phyloP scores from a whole-genome alignment of 176 grass and related monocot species.

The Oropetium thomaeum region DNA sequence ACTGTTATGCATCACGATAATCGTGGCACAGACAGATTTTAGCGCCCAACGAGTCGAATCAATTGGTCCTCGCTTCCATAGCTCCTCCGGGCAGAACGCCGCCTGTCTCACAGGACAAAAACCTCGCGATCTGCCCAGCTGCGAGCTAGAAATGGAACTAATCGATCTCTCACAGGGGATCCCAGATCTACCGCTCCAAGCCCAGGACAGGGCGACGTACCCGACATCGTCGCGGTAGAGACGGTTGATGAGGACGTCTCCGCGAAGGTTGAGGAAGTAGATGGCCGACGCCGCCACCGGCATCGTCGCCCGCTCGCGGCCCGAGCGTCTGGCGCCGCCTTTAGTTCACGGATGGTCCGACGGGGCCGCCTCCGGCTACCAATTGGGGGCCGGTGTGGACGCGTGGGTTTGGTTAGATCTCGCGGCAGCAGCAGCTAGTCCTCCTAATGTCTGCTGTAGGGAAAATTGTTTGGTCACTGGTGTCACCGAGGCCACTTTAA shows the following conservation, averaged over 20 bases:
- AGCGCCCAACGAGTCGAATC: constrained; percentile 8
- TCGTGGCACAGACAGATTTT: neutral
- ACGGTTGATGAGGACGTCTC: constrained; percentile 96
- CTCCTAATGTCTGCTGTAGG: too few species aligned
- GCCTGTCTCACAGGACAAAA: neutral
- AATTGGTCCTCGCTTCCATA: neutral
- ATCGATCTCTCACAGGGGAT: neutral
- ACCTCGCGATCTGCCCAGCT: constrained; percentile 27
- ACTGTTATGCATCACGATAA: neutral
- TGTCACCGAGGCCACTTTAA: too few species aligned
- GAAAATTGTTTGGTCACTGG: too few species aligned
- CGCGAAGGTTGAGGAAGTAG: constrained; percentile 91
- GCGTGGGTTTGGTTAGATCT: constrained; percentile 45
- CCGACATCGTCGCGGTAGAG: constrained; percentile 96
- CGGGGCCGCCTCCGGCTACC: neutral
- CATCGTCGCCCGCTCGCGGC: constrained; percentile 61
- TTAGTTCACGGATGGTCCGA: neutral
- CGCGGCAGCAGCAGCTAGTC: constrained; percentile 20
- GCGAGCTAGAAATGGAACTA: neutral
- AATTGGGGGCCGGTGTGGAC: neutral
- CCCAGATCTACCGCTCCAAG: constrained; percentile 44
- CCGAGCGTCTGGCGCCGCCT: constrained; percentile 21
- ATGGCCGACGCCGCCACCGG: constrained; percentile 90
- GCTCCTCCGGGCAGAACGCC: neutral
- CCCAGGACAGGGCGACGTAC: constrained; percentile 32